These are phyloP conservation scores for Picea glauca DNA, from an alignment of 75 land plant genomes.

Conservation along the genomic window DNA sequence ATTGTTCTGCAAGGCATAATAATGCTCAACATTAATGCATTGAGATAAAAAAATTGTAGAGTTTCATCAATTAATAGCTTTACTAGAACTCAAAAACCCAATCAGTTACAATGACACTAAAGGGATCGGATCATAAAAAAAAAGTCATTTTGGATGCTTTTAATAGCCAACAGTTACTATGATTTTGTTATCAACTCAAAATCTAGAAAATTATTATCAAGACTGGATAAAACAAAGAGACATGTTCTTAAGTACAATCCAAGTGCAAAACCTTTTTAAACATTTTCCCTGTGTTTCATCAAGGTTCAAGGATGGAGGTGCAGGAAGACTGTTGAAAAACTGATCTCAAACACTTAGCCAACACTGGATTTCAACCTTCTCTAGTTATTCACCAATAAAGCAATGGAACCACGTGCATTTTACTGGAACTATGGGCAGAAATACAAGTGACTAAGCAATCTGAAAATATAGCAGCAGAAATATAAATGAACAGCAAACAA, in stretches of 20 bases:
- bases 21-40: background rate
- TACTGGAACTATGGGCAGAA: too few relatives aligned
- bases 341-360: too few relatives aligned
- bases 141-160: constrained; percentile 2
- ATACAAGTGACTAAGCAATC: too few relatives aligned
- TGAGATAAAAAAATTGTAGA: background rate
- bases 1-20: constrained; percentile 24
- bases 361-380: too few relatives aligned
- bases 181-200: background rate
- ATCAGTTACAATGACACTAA: background rate
- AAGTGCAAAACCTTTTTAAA: background rate
- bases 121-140: background rate
- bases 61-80: background rate
- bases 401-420: too few relatives aligned
- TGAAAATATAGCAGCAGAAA: too few relatives aligned
- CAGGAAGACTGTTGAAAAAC: too few relatives aligned
- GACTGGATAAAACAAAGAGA: background rate
- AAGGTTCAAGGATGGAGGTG: too few relatives aligned
- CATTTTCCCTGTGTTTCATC: too few relatives aligned
- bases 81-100: background rate
- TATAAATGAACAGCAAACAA: too few relatives aligned
- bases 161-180: background rate
- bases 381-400: too few relatives aligned
- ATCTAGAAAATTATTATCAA: background rate
- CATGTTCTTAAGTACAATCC: background rate